phyloP scores from a whole-genome alignment of 208 protist species.

The Tritrichomonas foetus region DNA sequence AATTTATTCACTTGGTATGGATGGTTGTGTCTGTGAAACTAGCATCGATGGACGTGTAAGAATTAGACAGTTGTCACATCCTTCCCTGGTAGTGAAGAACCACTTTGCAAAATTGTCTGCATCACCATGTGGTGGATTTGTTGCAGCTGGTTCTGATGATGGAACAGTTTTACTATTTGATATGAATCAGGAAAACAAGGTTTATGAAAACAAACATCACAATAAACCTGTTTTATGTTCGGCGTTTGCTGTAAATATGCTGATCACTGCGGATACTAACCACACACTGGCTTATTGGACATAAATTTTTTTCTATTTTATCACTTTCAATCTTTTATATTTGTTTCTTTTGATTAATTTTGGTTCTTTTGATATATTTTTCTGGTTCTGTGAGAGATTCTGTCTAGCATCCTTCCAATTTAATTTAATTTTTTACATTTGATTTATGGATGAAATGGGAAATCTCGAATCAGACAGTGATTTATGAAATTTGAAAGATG shows the following conservation, averaged over 20 bases:
- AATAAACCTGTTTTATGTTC: neutral
- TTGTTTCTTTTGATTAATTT: no score
- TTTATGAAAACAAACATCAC: neutral
- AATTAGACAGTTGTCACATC: neutral
- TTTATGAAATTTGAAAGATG: no score
- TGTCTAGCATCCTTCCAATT: no score
- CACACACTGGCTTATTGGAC: neutral
- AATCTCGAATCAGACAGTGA: no score
- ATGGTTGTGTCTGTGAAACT: neutral
- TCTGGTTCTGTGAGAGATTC: no score
- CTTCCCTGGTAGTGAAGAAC: neutral
- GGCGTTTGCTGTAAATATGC: neutral
- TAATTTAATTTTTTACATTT: no score
- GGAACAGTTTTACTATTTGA: neutral
- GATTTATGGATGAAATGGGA: no score
- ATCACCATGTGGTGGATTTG: neutral
- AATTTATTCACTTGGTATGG: neutral
- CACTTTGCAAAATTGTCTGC: neutral
- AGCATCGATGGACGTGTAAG: no score
- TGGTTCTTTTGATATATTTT: no score
- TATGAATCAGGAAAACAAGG: no score
- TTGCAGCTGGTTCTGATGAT: neutral
- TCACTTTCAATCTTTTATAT: no score
- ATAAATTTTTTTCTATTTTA: no score
- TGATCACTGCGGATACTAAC: neutral